Conservation (phyloP, 768 basidiomycete species). For the Imleria badia region DNA sequence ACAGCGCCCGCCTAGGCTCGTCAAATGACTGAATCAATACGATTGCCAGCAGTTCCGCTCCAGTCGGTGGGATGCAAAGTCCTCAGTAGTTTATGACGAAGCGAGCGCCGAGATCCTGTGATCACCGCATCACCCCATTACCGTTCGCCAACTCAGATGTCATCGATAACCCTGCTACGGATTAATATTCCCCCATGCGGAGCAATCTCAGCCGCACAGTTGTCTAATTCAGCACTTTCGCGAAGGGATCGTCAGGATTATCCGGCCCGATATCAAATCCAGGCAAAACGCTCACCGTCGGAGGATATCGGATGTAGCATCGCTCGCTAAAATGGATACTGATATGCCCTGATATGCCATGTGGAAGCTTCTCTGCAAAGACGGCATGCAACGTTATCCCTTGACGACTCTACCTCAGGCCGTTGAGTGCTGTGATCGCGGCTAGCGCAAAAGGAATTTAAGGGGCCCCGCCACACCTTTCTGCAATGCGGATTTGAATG, state of each 20-base stretch:
- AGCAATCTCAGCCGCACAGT: constrained; percentile 14
- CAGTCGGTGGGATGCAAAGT: constrained; percentile 22
- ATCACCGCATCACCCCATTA: constrained; percentile 11
- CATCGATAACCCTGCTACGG: constrained; percentile 24
- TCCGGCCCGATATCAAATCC: constrained; percentile 25
- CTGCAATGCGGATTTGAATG: background rate
- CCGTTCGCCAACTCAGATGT: constrained; percentile 13
- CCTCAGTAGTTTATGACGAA: constrained; percentile 8
- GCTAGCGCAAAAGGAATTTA: constrained; percentile 15
- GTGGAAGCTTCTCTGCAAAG: constrained; percentile 12
- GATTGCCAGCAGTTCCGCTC: constrained; percentile 25
- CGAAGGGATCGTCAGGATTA: constrained; percentile 34
- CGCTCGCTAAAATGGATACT: constrained; percentile 8
- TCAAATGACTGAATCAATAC: constrained; percentile 23
- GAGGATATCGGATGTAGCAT: constrained; percentile 28
- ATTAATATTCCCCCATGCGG: constrained; percentile 27
- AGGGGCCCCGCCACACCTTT: constrained; percentile 7
- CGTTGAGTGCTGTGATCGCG: constrained; percentile 3
- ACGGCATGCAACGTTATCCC: constrained; percentile 9
- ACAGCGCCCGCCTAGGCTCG: constrained; percentile 8
- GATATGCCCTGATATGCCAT: constrained; percentile 27
- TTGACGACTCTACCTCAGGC: constrained; percentile 12
- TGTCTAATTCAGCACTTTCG: constrained; percentile 24
- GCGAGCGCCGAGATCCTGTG: constrained; percentile 16
- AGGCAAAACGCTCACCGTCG: constrained; percentile 7